Percentiles rank a stretch among this genome's conserved stretches.
Evolutionary conservation across 2,329 filamentous ascomycete species (phyloP).

Genomic region (Capronia coronata): DNA sequence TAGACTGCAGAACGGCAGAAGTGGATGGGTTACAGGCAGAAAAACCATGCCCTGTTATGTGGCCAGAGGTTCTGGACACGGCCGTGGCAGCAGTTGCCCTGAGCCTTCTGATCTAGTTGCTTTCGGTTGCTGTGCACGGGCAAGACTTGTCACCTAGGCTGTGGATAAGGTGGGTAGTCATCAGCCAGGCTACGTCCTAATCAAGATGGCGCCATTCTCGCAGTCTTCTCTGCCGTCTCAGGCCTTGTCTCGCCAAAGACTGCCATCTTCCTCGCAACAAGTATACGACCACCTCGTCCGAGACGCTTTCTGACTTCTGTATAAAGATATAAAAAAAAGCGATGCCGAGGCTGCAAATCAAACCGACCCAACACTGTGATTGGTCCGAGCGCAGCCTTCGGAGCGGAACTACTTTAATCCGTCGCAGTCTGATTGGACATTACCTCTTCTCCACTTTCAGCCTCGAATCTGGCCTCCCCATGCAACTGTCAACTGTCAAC

Average conservation of each 20-base stretch:
- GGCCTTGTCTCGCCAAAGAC: too few relatives aligned
- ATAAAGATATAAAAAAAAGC: too few relatives aligned
- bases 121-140: neutral
- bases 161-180: neutral
- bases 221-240: too few relatives aligned
- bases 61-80: neutral
- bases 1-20: too few relatives aligned
- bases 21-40: neutral
- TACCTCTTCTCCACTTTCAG: neutral
- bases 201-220: too few relatives aligned
- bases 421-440: too few relatives aligned
- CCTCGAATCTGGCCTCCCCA: too few relatives aligned
- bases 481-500: too few relatives aligned
- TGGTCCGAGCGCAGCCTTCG: slow-evolving; percentile 3
- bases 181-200: too few relatives aligned
- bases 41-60: neutral
- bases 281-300: too few relatives aligned
- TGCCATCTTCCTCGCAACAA: too few relatives aligned
- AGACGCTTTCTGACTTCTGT: too few relatives aligned
- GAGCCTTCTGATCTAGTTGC: slow-evolving; percentile 1
- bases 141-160: neutral
- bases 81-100: slow-evolving; percentile 1
- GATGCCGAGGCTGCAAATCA: neutral
- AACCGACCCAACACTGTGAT: neutral
- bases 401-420: neutral